Evolutionary conservation across 331 rosid species (phyloP).

Genomic region (Acacia concinna): DNA sequence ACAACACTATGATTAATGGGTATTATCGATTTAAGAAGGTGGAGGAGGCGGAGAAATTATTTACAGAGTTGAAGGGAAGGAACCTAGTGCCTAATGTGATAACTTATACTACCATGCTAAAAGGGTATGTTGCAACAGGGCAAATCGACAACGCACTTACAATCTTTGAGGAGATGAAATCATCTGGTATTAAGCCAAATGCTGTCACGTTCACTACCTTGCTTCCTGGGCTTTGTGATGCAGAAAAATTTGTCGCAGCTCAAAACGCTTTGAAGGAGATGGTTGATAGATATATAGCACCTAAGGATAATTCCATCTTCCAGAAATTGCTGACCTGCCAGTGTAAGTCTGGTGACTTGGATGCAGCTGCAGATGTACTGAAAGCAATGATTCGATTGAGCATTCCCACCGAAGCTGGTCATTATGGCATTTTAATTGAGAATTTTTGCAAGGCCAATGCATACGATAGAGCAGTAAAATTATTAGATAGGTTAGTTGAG

Average conservation of each 20-base stretch:
- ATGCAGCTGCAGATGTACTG: constrained; percentile 11
- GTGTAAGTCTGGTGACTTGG: constrained; percentile 23
- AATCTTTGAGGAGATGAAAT: constrained; percentile 14
- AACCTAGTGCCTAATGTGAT: constrained; percentile 21
- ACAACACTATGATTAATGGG: constrained; percentile 18
- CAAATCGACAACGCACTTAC: background rate
- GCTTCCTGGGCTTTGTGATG: constrained; percentile 20
- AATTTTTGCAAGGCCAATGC: constrained; percentile 18
- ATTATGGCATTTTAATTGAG: constrained; percentile 19
- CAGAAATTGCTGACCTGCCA: constrained; percentile 16
- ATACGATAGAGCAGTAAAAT: constrained; percentile 15
- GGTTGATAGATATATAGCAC: constrained; percentile 10
- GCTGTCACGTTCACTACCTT: constrained; percentile 14
- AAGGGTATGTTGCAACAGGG: constrained; percentile 17
- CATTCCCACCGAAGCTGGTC: constrained; percentile 24
- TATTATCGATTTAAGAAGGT: constrained; percentile 14
- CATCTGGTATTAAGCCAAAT: constrained; percentile 22
- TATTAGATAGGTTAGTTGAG: constrained; percentile 21
- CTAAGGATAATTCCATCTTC: constrained; percentile 13
- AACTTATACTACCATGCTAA: constrained; percentile 13
- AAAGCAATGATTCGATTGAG: constrained; percentile 23
- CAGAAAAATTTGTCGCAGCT: background rate
- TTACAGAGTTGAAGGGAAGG: constrained; percentile 20
- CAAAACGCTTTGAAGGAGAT: constrained; percentile 3
- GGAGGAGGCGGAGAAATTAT: constrained; percentile 18